A percentile compares a stretch with the other conserved stretches of the same genome.
These are phyloP conservation scores for Lasiosphaeria hispida DNA, from an alignment of 495 filamentous ascomycete species.

Conservation along the genomic window DNA sequence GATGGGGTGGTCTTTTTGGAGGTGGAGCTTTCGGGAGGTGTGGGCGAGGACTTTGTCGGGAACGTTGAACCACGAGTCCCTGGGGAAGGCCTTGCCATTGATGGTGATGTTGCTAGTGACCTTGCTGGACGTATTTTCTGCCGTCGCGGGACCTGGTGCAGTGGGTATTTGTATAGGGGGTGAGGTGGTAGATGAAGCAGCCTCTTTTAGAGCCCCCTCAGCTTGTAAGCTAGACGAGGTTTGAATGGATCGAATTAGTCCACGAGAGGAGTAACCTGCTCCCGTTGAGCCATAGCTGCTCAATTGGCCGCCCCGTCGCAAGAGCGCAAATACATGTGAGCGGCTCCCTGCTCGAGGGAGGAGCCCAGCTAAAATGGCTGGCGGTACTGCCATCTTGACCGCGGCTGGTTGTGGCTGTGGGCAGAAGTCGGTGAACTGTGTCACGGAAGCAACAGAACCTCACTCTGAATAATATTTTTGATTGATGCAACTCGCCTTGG, in stretches of 20 bases:
- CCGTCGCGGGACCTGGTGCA: not conserved
- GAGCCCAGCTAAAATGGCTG: not conserved
- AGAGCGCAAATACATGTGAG: not conserved
- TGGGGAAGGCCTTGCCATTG: conserved; percentile 60
- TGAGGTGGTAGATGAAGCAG: not conserved
- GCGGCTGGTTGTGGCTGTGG: not conserved
- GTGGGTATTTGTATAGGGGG: not conserved
- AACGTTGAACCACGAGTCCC: conserved; percentile 84
- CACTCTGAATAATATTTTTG: not conserved
- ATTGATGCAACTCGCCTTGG: not conserved
- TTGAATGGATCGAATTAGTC: not conserved
- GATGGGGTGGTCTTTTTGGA: conserved; percentile 85
- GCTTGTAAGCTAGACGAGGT: not conserved
- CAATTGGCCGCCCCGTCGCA: not conserved
- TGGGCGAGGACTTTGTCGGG: conserved; percentile 70
- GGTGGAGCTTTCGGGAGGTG: conserved; percentile 73
- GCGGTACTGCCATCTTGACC: not conserved
- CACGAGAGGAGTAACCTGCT: conserved; percentile 1
- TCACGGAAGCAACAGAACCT: no score
- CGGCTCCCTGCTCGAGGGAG: not conserved
- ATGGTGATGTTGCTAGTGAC: conserved; percentile 37
- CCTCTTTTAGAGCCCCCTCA: no score
- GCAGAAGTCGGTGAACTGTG: no score
- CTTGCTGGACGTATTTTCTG: not conserved
- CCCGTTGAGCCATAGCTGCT: not conserved